Percentiles rank a stretch among this genome's conserved stretches.
These are phyloP conservation scores for Auxenochlorella pyrenoidosa DNA, from an alignment of 139 green algal species.

Conservation along the genomic window DNA sequence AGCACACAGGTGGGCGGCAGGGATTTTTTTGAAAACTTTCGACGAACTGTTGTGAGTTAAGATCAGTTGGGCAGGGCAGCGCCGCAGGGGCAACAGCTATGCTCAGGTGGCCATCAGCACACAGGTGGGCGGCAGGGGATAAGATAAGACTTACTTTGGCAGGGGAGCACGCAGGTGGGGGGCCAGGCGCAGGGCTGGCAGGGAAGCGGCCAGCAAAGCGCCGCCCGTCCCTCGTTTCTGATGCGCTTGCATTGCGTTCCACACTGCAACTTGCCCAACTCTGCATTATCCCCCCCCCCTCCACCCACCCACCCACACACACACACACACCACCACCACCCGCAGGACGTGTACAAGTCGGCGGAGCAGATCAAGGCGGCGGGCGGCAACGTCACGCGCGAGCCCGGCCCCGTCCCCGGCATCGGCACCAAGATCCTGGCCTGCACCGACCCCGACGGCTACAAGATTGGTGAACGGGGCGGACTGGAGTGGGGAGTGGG, in stretches of 20 bases:
- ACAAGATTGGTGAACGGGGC: slow-evolving; percentile 34
- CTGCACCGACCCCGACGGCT: slow-evolving; percentile 71
- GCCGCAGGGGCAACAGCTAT: too few relatives aligned
- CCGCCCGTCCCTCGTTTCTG: too few relatives aligned
- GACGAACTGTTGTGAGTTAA: too few relatives aligned
- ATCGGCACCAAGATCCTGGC: slow-evolving; percentile 79
- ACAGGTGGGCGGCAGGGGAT: slow-evolving; percentile 47
- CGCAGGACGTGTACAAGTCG: slow-evolving; percentile 89
- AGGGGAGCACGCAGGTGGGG: too few relatives aligned
- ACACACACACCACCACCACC: background rate
- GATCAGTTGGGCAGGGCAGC: too few relatives aligned
- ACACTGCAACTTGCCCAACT: too few relatives aligned
- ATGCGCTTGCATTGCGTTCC: too few relatives aligned
- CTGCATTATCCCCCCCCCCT: background rate
- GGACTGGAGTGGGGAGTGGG: too few relatives aligned
- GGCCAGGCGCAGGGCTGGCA: too few relatives aligned
- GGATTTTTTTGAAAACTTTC: too few relatives aligned
- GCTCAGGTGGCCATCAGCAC: slow-evolving; percentile 76
- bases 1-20: slow-evolving; percentile 55
- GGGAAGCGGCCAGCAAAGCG: too few relatives aligned
- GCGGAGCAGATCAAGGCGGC: slow-evolving; percentile 75
- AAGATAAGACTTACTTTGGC: too few relatives aligned
- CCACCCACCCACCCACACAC: background rate
- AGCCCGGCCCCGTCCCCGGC: slow-evolving; percentile 64
- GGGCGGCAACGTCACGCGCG: slow-evolving; percentile 63